Percentiles rank a stretch among this genome's conserved stretches.
phyloP scores from a whole-genome alignment of 257 asterid genomes.

The Solanum bukasovii region DNA sequence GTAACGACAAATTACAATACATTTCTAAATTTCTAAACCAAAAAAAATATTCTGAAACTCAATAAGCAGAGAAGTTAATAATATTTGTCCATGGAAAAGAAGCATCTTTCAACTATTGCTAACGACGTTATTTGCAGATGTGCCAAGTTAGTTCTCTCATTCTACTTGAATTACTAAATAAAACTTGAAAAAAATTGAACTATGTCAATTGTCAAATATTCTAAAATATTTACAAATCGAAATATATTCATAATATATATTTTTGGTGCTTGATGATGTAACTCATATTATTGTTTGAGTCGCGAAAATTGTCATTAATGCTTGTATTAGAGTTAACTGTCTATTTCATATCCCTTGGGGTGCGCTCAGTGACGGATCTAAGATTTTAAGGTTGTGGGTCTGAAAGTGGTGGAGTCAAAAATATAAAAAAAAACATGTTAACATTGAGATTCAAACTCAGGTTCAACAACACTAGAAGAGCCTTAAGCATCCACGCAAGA shows the following conservation, averaged over 20 bases:
- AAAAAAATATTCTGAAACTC: too few species aligned
- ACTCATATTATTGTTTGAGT: neutral
- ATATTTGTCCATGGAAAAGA: slow-evolving; percentile 30
- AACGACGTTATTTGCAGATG: slow-evolving; percentile 50
- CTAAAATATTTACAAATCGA: too few species aligned
- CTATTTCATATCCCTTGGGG: neutral
- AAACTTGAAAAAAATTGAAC: neutral
- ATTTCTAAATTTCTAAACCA: neutral
- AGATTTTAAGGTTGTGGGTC: too few species aligned
- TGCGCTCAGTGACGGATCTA: fast-evolving
- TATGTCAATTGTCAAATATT: neutral
- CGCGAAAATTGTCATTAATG: neutral
- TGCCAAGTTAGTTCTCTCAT: slow-evolving; percentile 28
- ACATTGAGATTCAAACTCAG: too few species aligned
- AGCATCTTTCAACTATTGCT: slow-evolving; percentile 65
- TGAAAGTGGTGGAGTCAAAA: too few species aligned
- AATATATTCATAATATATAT: neutral
- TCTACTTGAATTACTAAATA: neutral
- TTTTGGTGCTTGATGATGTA: neutral
- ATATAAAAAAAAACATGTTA: too few species aligned
- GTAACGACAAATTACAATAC: neutral
- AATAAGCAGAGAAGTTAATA: neutral
- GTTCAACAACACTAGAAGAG: neutral
- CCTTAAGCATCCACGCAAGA: neutral
- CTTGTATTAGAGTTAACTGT: neutral